Evolutionary conservation across 768 basidiomycete species (phyloP), one percentile per base, ranked within the genome.

Genomic region (Collybiopsis luxurians): DNA sequence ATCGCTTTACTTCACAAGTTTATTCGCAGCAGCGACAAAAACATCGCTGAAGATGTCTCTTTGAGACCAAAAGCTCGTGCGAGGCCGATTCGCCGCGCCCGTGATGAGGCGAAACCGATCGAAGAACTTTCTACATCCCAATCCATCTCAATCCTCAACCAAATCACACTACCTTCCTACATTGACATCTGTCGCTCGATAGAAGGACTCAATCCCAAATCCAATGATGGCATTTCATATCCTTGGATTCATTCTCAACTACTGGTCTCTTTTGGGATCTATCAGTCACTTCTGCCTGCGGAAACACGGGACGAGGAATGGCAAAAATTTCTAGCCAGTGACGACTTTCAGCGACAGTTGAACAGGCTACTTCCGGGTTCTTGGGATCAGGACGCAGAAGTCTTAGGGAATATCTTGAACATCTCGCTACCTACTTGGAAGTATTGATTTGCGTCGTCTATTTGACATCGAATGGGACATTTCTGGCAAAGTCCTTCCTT

Each of bases 1-100:
- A 61, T 77, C n/a, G 63, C 65, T 0, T 59, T 77, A 21, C 77
- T 74, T 58, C 72, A 73, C 55, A 75, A 70, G 61, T 69, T 74
- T 45, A 61, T 78, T 39, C 67, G 65, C 9, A 69, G 67, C 45
- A 60, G 63, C 9, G 48, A 61, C 7, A 61, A 63, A 21, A 53
- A 39, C 30, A 53, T 53, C 3, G 53, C 59, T 39, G 62, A 65
- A 26, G 53, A 27, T 28, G 65, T 63, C 31, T 68, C 73, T 5
- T 26, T 27, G 23, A 68, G 69, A 36, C 65, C 61, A 24, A 68
- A 62, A 58, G 65, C 58, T 53, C 67, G 59, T 51, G 67, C 60
- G 23, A 43, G 21, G n/a, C 60, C 13, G 61, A 57, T 34, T 47
- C 56, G 26, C 28, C 15, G 38, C 27, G 23, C 23, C 7, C 36